Evolutionary conservation across 2,329 filamentous ascomycete species (phyloP), one percentile per base, ranked within the genome.

Genomic region (Colletotrichum sp.): DNA sequence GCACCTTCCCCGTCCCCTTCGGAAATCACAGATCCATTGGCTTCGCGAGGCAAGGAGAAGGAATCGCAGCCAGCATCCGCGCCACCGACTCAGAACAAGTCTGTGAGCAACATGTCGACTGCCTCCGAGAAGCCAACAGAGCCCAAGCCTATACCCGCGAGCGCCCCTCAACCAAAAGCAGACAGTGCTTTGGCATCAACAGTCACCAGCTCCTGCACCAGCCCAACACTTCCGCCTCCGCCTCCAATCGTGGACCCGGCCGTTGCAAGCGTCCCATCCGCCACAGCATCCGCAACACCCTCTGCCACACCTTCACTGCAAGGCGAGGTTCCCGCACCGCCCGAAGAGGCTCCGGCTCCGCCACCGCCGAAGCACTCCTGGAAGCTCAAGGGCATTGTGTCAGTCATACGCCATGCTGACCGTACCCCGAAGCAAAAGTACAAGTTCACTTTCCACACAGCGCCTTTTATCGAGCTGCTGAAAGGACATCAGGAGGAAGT

Each of bases 361-460:
- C 93, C 94, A 3, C 91, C 90, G 2, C 94, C 94, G 0, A 98
- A 98, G 80, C 96, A 98, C 81, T 95, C 97, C 13, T 99, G 97
- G 97, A 98, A 98, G 84, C 88, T 99, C 68, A 99, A 99, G 85
- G 97, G 97, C 14, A 96, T 99, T 86, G 96, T 99, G 1, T 96
- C 96, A 3, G 97, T 99, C 18, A 96, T 99, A 78, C 92, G 97
- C 32, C 97, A 99, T 84, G 97, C 97, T 4, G 97, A 99, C 85
- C 94, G 97, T 72, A 99, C 97, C 2, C 97, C 97, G 4, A 99
- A 99, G 86, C 97, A 99, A 81, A 99, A 99, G 83, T 98, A 98
- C 89, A 99, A 99, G 83, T 99, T 98, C 81, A 99, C 97, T 0
- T 98, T 99, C 80, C 97, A 99, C 82, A 98, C 96, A 0, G 95